These are phyloP conservation scores for Xylaria sp. DNA, from an alignment of 2,329 filamentous ascomycete species.

Conservation along the genomic window DNA sequence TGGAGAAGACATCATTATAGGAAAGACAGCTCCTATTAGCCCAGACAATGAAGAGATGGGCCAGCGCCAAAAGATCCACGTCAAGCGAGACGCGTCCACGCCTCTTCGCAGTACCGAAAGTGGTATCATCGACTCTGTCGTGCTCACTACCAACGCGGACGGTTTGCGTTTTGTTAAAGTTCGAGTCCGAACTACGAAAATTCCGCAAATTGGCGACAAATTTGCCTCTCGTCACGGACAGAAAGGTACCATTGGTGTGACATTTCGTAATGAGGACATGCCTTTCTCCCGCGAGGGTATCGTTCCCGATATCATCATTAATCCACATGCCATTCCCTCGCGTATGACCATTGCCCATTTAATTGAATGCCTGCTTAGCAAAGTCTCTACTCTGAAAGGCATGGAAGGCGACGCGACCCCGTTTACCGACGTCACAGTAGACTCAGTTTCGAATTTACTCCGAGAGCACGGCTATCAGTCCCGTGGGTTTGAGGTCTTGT, in stretches of 20 bases:
- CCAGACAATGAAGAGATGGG: constrained; percentile 93
- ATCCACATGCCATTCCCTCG: constrained; percentile 98
- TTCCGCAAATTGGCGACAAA: constrained; percentile 98
- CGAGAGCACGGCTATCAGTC: constrained; percentile 93
- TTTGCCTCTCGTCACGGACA: constrained; percentile 99
- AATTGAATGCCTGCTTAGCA: constrained; percentile 97
- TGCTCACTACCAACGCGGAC: constrained; percentile 93
- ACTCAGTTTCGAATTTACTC: constrained; percentile 85
- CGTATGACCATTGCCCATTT: constrained; percentile 99
- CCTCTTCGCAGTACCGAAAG: constrained; percentile 94
- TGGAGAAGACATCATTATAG: constrained; percentile 98
- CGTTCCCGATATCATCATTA: constrained; percentile 95
- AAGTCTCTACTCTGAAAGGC: constrained; percentile 90
- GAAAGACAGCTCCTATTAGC: constrained; percentile 94
- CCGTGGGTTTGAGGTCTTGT: constrained; percentile 97
- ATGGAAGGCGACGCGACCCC: constrained; percentile 97
- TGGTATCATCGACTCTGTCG: constrained; percentile 92
- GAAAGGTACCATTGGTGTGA: constrained; percentile 99
- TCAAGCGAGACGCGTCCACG: constrained; percentile 94
- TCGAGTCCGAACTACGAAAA: constrained; percentile 94
- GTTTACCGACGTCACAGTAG: constrained; percentile 96
- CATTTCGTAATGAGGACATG: constrained; percentile 98
- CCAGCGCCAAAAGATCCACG: constrained; percentile 85
- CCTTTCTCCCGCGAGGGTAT: constrained; percentile 93
- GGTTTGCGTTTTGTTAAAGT: constrained; percentile 97